Evolutionary conservation across 768 basidiomycete species (phyloP).

Genomic region (Naganishia kalamii): DNA sequence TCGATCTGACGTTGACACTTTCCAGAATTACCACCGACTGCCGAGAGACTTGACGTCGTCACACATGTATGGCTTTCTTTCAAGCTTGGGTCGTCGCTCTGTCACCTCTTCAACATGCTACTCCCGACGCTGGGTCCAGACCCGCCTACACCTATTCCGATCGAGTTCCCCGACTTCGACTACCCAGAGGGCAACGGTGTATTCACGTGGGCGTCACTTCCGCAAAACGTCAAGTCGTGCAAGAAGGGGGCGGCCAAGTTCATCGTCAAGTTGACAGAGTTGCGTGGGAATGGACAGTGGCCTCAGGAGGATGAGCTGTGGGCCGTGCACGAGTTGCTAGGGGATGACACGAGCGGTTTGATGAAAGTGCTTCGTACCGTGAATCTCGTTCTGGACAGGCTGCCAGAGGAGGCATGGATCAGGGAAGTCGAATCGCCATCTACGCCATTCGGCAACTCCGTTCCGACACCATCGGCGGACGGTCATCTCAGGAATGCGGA

Average conservation of each 20-base stretch:
- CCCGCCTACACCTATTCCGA: constrained; percentile 30
- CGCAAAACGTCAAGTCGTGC: constrained; percentile 69
- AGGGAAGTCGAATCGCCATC: constrained; percentile 20
- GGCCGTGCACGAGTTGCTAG: constrained; percentile 79
- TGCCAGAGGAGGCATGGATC: constrained; percentile 32
- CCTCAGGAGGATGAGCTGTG: constrained; percentile 64
- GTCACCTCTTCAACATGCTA: constrained; percentile 91
- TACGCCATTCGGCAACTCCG: constrained; percentile 18
- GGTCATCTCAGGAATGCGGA: background rate
- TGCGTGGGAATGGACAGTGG: constrained; percentile 58
- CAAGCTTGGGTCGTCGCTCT: constrained; percentile 84
- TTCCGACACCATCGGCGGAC: background rate
- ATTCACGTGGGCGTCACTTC: constrained; percentile 44
- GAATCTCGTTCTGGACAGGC: constrained; percentile 45
- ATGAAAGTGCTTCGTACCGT: constrained; percentile 66
- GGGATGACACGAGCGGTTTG: constrained; percentile 83
- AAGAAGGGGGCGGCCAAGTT: constrained; percentile 88
- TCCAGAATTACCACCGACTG: constrained; percentile 34
- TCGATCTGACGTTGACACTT: background rate
- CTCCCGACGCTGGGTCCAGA: constrained; percentile 40
- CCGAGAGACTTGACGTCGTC: constrained; percentile 64
- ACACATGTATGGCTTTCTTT: constrained; percentile 91
- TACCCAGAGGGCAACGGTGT: constrained; percentile 36
- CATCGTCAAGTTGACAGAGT: constrained; percentile 73
- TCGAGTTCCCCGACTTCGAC: constrained; percentile 39